These are phyloP conservation scores for Tetracentron sinense DNA, from an alignment of 164 flowering plant genomes.

Conservation along the genomic window DNA sequence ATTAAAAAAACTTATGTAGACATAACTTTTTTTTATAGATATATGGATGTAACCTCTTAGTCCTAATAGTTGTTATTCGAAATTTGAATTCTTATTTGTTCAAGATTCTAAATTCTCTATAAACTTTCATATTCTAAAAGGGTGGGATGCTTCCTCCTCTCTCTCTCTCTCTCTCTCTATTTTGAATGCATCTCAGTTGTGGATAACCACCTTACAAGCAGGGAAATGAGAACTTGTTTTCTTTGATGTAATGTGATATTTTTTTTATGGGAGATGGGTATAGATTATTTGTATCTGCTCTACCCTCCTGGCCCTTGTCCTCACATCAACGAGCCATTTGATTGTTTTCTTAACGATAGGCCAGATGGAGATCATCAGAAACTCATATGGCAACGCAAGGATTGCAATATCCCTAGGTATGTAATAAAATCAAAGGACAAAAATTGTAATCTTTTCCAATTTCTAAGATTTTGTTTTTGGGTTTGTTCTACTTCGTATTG, in stretches of 20 bases:
- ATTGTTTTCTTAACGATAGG: conserved; percentile 73
- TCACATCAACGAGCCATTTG: conserved; percentile 73
- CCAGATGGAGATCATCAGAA: conserved; percentile 62
- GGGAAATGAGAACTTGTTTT: conserved; percentile 25
- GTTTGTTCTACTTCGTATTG: neutral
- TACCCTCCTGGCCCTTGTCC: conserved; percentile 81
- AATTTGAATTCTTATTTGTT: no score
- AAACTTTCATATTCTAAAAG: no score
- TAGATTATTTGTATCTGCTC: conserved; percentile 77
- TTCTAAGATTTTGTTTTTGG: neutral
- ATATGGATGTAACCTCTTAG: no score
- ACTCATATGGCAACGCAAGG: conserved; percentile 81
- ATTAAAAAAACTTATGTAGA: no score
- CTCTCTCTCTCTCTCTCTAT: no score
- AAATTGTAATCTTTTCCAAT: neutral
- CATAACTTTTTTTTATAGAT: no score
- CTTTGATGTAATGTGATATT: conserved; percentile 59
- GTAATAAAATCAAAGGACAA: neutral
- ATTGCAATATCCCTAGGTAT: conserved; percentile 81
- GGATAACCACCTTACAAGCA: no score
- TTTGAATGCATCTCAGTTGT: no score
- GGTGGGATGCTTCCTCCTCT: no score
- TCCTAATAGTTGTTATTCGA: no score
- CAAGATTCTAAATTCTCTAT: no score
- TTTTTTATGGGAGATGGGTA: conserved; percentile 91